Conservation (phyloP, 495 filamentous ascomycete species). For the Neurospora discreta region DNA sequence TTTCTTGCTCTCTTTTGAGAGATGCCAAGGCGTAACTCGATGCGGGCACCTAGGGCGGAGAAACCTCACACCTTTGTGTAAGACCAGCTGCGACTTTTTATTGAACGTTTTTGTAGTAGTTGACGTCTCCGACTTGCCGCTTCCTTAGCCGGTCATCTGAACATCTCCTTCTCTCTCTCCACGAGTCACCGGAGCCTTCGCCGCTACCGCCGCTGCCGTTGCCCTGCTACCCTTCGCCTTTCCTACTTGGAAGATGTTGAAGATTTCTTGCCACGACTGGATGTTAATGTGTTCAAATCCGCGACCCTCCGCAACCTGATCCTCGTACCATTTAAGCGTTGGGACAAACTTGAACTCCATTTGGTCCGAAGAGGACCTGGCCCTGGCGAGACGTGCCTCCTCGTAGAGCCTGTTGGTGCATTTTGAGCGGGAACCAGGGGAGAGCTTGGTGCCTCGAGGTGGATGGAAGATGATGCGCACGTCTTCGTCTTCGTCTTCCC, state of each 20-base stretch:
- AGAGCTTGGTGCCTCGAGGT: conserved; percentile 14
- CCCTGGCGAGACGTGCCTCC: conserved; percentile 16
- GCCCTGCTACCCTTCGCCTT: not conserved
- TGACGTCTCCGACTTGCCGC: not conserved
- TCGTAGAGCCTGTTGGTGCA: conserved; percentile 33
- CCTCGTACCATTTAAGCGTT: conserved; percentile 33
- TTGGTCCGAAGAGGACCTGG: conserved; percentile 3
- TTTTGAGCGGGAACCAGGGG: conserved; percentile 11
- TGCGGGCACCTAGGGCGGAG: not conserved
- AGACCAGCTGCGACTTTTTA: not conserved
- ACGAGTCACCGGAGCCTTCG: not conserved
- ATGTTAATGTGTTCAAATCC: conserved; percentile 29
- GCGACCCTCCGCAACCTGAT: conserved; percentile 29
- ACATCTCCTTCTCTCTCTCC: not conserved
- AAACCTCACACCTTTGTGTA: not conserved
- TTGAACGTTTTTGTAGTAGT: not conserved
- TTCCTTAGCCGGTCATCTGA: not conserved
- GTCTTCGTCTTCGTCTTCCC: conserved; percentile 11
- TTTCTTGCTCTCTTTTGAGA: not conserved
- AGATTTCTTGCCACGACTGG: conserved; percentile 23
- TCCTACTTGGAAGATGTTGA: conserved; percentile 16
- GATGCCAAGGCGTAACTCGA: not conserved
- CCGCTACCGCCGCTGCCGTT: not conserved
- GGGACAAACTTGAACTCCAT: conserved; percentile 29
- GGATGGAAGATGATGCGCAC: conserved; percentile 34